phyloP scores from a whole-genome alignment of 441 rosid genomes.

The Viola pubescens region DNA sequence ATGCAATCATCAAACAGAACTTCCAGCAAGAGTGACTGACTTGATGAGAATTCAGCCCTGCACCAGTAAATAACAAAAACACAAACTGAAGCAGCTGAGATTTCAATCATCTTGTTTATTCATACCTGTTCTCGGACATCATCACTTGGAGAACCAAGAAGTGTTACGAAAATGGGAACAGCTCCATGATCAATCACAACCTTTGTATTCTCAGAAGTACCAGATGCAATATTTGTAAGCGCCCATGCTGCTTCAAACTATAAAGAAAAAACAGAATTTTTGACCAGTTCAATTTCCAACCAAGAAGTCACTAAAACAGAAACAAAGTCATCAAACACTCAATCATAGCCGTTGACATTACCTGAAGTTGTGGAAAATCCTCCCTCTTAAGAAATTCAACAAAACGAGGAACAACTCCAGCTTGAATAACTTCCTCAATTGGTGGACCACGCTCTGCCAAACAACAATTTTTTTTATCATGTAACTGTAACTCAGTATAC shows the following conservation, averaged over 20 bases:
- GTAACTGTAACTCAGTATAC: no score
- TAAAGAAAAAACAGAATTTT: background rate
- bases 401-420: slow-evolving; percentile 83
- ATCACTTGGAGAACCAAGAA: slow-evolving; percentile 76
- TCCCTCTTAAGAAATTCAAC: slow-evolving; percentile 79
- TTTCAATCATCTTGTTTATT: background rate
- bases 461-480: background rate
- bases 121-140: slow-evolving; percentile 88
- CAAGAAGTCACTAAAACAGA: background rate
- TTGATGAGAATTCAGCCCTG: background rate
- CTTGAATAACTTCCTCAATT: slow-evolving; percentile 68
- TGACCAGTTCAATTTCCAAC: background rate
- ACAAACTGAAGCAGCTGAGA: background rate
- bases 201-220: slow-evolving; percentile 77
- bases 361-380: slow-evolving; percentile 79
- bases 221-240: slow-evolving; percentile 73
- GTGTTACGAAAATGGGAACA: slow-evolving; percentile 74
- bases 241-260: slow-evolving; percentile 93
- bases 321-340: background rate
- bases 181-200: slow-evolving; percentile 78
- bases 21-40: no score
- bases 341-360: slow-evolving; percentile 10
- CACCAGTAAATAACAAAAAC: background rate
- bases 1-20: background rate
- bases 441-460: slow-evolving; percentile 75